Conservation (phyloP, 2,329 filamentous ascomycete genomes). For the Cryoendolithus antarcticus region DNA sequence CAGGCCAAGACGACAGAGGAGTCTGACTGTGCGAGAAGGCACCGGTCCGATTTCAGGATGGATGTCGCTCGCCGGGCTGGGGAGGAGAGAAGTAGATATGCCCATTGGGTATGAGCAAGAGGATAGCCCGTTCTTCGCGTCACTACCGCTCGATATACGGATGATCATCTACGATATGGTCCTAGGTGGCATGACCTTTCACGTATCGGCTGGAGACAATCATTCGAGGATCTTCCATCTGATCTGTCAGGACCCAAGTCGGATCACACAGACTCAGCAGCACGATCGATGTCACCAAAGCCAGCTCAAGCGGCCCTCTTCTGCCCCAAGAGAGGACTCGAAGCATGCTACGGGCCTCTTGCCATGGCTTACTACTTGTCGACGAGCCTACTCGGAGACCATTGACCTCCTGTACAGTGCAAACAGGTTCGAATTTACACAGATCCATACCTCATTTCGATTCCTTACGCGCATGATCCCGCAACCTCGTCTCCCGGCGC, state of each 20-base stretch:
- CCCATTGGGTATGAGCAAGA: conserved; percentile 11
- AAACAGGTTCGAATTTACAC: conserved; percentile 22
- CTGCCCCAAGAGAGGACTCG: conserved; percentile 11
- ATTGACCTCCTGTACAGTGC: conserved; percentile 19
- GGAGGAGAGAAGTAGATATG: too few relatives aligned
- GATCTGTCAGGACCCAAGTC: conserved; percentile 15
- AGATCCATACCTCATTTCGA: conserved; percentile 20
- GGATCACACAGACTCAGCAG: conserved; percentile 10
- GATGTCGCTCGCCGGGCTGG: conserved; percentile 10
- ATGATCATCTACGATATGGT: conserved; percentile 24
- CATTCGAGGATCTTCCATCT: conserved; percentile 15
- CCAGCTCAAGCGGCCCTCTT: conserved; percentile 8
- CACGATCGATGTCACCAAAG: conserved; percentile 17
- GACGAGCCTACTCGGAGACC: conserved; percentile 19
- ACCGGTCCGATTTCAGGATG: conserved; percentile 12
- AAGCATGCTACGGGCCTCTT: conserved; percentile 14
- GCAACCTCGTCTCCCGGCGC: conserved; percentile 12
- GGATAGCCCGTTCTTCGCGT: conserved; percentile 14
- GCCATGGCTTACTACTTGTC: conserved; percentile 19
- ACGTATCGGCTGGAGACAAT: conserved; percentile 13
- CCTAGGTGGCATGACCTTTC: conserved; percentile 16
- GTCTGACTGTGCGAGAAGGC: conserved; percentile 17
- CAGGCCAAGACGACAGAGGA: conserved; percentile 15
- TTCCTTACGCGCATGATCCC: conserved; percentile 20
- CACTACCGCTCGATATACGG: conserved; percentile 20